phyloP scores from a whole-genome alignment of 768 basidiomycete genomes.

The Tephrocybe rancida region DNA sequence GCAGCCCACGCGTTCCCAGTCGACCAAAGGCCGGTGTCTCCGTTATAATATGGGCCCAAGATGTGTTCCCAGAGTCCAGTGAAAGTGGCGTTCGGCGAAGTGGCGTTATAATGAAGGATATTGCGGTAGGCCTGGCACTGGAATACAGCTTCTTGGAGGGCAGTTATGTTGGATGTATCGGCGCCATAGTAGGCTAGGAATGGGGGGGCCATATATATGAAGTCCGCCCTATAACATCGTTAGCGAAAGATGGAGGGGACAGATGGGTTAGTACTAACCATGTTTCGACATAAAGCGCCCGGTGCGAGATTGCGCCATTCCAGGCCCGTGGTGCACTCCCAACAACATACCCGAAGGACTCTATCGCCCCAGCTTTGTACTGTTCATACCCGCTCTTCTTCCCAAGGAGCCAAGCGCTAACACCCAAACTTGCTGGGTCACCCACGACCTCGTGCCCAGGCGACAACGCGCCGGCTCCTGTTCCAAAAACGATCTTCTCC shows the following conservation, averaged over 20 bases:
- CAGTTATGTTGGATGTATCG: constrained; percentile 26
- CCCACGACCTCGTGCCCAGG: constrained; percentile 50
- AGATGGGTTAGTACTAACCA: constrained; percentile 43
- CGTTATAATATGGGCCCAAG: constrained; percentile 32
- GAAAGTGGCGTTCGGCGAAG: not conserved
- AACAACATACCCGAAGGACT: constrained; percentile 46
- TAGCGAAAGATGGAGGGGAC: not conserved
- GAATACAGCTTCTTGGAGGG: constrained; percentile 46
- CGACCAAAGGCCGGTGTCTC: constrained; percentile 47
- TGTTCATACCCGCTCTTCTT: constrained; percentile 26
- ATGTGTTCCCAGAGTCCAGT: constrained; percentile 32
- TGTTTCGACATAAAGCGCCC: constrained; percentile 37
- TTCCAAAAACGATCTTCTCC: constrained; percentile 17
- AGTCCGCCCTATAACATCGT: constrained; percentile 46
- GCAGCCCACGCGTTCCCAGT: constrained; percentile 76
- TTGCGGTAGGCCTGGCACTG: constrained; percentile 54
- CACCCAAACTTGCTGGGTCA: constrained; percentile 57
- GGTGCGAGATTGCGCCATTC: constrained; percentile 59
- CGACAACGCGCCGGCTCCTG: constrained; percentile 28
- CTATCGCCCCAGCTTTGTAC: constrained; percentile 37
- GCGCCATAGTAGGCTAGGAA: constrained; percentile 60
- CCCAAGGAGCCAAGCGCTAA: constrained; percentile 43
- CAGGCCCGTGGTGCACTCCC: constrained; percentile 38
- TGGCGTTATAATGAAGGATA: constrained; percentile 35
- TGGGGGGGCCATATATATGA: constrained; percentile 57